Evolutionary conservation across 2,329 filamentous ascomycete species (phyloP).

Genomic region (Knufia fluminis): DNA sequence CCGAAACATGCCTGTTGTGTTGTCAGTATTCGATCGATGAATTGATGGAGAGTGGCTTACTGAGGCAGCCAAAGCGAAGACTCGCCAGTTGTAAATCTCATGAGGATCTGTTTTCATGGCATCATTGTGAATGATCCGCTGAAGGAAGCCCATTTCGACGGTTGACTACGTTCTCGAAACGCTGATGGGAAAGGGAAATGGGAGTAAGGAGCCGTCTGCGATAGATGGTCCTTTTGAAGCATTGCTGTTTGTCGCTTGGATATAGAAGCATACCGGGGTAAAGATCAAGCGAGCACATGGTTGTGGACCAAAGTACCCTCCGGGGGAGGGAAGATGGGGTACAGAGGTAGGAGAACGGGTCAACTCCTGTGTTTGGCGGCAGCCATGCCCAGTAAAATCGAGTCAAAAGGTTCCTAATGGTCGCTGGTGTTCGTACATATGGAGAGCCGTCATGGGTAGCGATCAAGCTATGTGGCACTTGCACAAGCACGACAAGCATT

Average conservation of each 20-base stretch:
- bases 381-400: neutral
- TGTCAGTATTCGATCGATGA: conserved; percentile 1
- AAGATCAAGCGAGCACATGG: neutral
- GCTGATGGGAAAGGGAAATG: neutral
- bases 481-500: conserved; percentile 3
- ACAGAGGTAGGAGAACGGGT: too few species aligned
- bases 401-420: neutral
- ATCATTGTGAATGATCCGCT: conserved; percentile 56
- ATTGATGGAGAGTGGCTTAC: conserved; percentile 25
- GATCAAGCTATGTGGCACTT: neutral
- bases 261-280: neutral
- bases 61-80: conserved; percentile 54
- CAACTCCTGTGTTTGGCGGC: too few species aligned
- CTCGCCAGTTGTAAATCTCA: conserved; percentile 62
- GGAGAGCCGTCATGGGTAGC: neutral
- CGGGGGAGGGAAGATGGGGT: neutral
- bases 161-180: conserved; percentile 27
- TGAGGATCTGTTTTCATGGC: conserved; percentile 59
- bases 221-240: neutral
- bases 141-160: conserved; percentile 34
- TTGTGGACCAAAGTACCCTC: neutral
- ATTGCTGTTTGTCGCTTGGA: neutral
- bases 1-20: conserved; percentile 51
- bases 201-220: neutral
- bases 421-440: neutral